These are phyloP conservation scores for Eimeria brunetti DNA, from an alignment of 169 alveolate species.

Conservation along the genomic window DNA sequence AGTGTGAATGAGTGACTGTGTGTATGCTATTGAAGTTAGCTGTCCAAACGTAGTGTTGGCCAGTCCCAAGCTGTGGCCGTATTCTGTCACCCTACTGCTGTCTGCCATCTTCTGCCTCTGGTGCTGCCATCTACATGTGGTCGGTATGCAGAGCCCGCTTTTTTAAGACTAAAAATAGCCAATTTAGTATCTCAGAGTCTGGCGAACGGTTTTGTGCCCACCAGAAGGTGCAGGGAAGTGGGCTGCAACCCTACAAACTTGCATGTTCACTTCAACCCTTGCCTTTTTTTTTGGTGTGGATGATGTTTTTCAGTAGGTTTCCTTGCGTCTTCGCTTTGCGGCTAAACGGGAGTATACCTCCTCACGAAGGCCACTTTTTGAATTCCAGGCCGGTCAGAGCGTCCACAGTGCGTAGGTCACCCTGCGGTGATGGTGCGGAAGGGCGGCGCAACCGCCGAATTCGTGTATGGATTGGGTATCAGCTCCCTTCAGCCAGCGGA, in stretches of 20 bases:
- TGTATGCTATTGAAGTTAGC: background rate
- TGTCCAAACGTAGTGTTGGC: background rate
- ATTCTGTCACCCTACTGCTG: background rate
- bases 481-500: slow-evolving; percentile 52
- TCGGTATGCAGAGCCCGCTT: background rate
- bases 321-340: background rate
- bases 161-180: background rate
- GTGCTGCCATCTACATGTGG: background rate
- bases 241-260: background rate
- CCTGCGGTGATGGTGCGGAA: slow-evolving; percentile 27
- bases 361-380: background rate
- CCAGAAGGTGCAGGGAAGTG: background rate
- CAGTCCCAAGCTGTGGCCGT: background rate
- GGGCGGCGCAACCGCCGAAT: slow-evolving; percentile 60
- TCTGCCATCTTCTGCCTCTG: background rate
- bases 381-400: background rate
- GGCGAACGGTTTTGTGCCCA: background rate
- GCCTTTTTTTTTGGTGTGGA: background rate
- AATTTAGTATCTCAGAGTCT: background rate
- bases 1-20: background rate
- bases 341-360: background rate
- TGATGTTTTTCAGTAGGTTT: background rate
- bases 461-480: slow-evolving; percentile 61
- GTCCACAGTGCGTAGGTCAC: background rate
- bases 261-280: background rate